phyloP scores from a whole-genome alignment of 2,329 filamentous ascomycete species.

The Ophiostoma montium region DNA sequence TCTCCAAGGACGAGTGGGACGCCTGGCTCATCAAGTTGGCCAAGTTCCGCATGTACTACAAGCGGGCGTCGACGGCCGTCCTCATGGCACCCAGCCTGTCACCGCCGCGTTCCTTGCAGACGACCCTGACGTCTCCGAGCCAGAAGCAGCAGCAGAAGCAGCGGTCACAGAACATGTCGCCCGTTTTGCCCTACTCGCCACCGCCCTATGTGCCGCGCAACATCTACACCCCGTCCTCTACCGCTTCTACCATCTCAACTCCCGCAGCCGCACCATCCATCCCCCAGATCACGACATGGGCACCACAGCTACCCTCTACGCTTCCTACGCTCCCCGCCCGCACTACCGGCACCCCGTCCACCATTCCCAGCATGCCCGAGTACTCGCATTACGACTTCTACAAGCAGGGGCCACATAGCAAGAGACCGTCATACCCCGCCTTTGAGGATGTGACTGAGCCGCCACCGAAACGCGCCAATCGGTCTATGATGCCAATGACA shows the following conservation, averaged over 20 bases:
- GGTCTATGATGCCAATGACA: conserved; percentile 6
- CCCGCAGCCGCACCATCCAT: not conserved
- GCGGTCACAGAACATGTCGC: not conserved
- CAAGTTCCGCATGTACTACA: conserved; percentile 72
- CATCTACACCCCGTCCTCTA: not conserved
- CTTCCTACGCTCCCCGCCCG: not conserved
- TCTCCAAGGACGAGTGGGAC: conserved; percentile 74
- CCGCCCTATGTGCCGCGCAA: not conserved
- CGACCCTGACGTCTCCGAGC: conserved; percentile 28
- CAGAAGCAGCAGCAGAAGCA: conserved; percentile 27
- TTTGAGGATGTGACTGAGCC: conserved; percentile 38
- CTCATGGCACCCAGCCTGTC: conserved; percentile 23
- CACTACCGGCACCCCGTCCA: not conserved
- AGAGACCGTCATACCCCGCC: conserved; percentile 38
- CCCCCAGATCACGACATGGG: not conserved
- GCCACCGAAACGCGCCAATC: conserved; percentile 36
- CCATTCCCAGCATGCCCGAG: not conserved
- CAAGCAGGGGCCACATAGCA: too few relatives aligned
- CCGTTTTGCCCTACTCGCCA: not conserved
- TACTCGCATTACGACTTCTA: conserved; percentile 17
- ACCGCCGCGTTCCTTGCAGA: conserved; percentile 20
- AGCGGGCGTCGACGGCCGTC: conserved; percentile 38
- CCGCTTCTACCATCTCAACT: too few relatives aligned
- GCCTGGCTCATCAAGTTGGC: conserved; percentile 74
- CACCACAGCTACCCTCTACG: not conserved